These are phyloP conservation scores for Ramalina peruviana DNA, from an alignment of 495 filamentous ascomycete species.

Conservation along the genomic window DNA sequence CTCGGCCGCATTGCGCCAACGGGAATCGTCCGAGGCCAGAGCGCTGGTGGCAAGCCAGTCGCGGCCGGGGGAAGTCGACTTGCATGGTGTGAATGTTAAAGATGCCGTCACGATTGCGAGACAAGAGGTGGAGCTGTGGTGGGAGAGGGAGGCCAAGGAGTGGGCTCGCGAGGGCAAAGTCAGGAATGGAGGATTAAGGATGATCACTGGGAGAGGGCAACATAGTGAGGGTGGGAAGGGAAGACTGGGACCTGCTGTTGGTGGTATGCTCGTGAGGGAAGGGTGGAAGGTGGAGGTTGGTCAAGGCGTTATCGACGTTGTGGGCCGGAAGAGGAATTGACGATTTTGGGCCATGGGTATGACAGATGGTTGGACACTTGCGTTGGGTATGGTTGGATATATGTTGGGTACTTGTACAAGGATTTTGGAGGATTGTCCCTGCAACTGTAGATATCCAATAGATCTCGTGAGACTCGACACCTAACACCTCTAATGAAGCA, in stretches of 20 bases:
- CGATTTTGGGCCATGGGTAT: background rate
- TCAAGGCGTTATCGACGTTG: constrained; percentile 50
- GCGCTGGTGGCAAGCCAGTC: constrained; percentile 47
- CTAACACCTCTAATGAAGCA: no score
- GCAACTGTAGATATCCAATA: no score
- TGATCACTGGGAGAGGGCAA: constrained; percentile 67
- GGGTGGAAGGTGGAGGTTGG: constrained; percentile 70
- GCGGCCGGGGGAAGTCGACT: constrained; percentile 44
- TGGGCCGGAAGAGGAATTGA: constrained; percentile 26
- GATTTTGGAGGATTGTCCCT: no score
- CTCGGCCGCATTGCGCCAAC: constrained; percentile 22
- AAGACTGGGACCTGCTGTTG: constrained; percentile 68
- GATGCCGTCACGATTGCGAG: constrained; percentile 66
- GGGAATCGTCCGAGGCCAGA: constrained; percentile 34
- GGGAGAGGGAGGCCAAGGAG: constrained; percentile 49
- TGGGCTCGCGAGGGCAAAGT: constrained; percentile 21
- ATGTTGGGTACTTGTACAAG: background rate
- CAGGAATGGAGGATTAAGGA: constrained; percentile 35
- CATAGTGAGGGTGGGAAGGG: constrained; percentile 68
- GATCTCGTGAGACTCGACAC: no score
- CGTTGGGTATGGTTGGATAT: background rate
- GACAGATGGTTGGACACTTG: background rate
- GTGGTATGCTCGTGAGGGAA: constrained; percentile 54
- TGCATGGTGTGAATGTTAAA: constrained; percentile 71
- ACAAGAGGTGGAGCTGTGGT: constrained; percentile 59